Evolutionary conservation across 495 filamentous ascomycete genomes (phyloP).

Genomic region (Xylaria venustula): DNA sequence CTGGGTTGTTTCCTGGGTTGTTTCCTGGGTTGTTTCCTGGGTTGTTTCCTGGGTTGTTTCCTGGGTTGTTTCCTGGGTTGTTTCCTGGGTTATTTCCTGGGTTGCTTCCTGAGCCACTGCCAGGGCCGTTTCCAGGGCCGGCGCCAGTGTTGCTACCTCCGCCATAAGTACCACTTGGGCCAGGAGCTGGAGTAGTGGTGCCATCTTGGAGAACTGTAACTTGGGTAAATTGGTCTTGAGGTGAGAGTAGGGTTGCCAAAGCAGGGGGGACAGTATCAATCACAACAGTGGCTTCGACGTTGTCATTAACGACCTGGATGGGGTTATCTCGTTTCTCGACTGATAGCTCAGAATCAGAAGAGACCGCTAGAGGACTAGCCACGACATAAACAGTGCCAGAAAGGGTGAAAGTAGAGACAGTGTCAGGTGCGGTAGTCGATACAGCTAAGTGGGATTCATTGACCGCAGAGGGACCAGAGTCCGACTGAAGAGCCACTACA

Average conservation of each 20-base stretch:
- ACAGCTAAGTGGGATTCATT: not conserved
- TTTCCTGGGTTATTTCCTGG: not conserved
- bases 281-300: constrained; percentile 5
- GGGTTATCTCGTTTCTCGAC: constrained; percentile 3
- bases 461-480: not conserved
- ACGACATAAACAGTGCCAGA: constrained; percentile 5
- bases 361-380: not conserved
- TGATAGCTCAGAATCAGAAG: not conserved
- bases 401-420: constrained; percentile 3
- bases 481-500: constrained; percentile 1
- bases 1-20: not conserved
- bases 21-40: not conserved
- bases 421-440: not conserved
- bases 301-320: not conserved
- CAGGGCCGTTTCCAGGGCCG: not conserved
- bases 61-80: not conserved
- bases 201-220: not conserved
- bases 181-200: not conserved
- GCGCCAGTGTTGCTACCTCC: not conserved
- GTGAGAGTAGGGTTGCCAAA: constrained; percentile 8
- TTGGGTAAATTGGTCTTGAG: not conserved
- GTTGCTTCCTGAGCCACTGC: not conserved
- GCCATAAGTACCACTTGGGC: constrained; percentile 5
- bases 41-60: not conserved
- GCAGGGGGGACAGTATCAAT: constrained; percentile 6